Base-by-base conservation (phyloP, 2,329 filamentous ascomycete species). In the Cercospora beticola region DNA sequence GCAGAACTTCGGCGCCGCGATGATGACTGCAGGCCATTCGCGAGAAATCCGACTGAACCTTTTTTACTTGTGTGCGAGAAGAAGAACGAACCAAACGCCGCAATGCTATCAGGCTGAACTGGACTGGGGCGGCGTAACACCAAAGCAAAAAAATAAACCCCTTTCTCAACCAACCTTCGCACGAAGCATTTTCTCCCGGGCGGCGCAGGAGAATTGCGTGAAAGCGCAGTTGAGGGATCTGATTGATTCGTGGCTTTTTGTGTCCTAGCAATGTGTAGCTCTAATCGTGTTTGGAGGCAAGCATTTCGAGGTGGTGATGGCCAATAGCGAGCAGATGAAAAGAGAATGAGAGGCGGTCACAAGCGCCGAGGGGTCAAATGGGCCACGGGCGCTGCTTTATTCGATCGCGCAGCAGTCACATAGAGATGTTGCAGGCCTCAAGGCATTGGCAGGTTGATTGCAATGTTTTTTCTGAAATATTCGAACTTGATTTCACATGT, bases 341-440 rank as follows among this genome's bases (percentile, higher is more conserved):
- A 59, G 2, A 2, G 30, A 59, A 21, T 5, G 23, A 30, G 10
- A 16, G 56, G 49, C 49, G 49, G 31, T 36, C 18, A 21, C 23
- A 59, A 54, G 31, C 31, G 28, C 21, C 30, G 12, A 59, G 30
- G n/a, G 28, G 56, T 23, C 56, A 59, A 18, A 36, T 5, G n/a
- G 46, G 10, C 14, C 28, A 54, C 16, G 46, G 28, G 46, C 28
- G 23, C 61, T 46, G 61, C 21, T 68, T 16, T 57, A 36, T 64
- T 49, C 14, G 30, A 40, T 59, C 46, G 43, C 61, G 61, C 61
- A 54, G 46, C 61, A 63, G 56, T 59, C 56, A 33, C 28, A 31
- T 63, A 54, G 43, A 63, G 61, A 52, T 63, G 61, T 52, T 63
- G 43, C 43, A 36, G 61, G 43, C 61, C 61, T 36, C 43, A 54